These are phyloP conservation scores for Notholithocarpus densiflorus DNA, from an alignment of 306 rosid genomes.

Conservation along the genomic window DNA sequence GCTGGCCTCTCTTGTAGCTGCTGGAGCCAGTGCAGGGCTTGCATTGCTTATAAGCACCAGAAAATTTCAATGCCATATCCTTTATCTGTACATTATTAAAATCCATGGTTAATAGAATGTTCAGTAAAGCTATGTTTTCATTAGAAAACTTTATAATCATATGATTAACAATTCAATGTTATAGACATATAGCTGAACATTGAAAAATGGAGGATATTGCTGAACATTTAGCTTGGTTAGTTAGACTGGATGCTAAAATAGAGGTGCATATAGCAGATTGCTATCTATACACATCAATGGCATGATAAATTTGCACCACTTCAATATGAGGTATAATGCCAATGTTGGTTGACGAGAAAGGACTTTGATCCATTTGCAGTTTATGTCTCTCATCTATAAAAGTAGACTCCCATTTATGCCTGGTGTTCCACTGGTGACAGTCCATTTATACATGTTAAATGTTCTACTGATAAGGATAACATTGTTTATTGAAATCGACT, in stretches of 20 bases:
- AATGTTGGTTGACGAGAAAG: background rate
- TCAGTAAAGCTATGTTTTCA: background rate
- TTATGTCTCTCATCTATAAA: background rate
- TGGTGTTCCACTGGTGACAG: background rate
- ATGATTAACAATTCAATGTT: background rate
- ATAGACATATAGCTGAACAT: background rate
- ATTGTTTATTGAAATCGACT: background rate
- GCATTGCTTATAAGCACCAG: conserved; percentile 68
- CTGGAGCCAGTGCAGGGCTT: conserved; percentile 73
- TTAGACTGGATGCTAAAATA: background rate
- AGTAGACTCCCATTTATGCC: background rate
- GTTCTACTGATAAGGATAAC: background rate
- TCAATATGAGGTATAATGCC: background rate
- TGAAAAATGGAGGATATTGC: background rate
- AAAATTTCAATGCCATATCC: conserved; percentile 83
- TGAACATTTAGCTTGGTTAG: background rate
- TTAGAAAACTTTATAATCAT: background rate
- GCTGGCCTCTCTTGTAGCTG: conserved; percentile 57
- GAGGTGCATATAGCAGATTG: background rate
- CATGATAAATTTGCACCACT: background rate
- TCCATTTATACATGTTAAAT: background rate
- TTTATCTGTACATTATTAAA: conserved; percentile 56
- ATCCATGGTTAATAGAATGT: background rate
- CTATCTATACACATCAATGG: background rate
- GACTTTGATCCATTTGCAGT: background rate